Conservation (phyloP, 331 rosid species). For the Pyracantha coccinea region DNA sequence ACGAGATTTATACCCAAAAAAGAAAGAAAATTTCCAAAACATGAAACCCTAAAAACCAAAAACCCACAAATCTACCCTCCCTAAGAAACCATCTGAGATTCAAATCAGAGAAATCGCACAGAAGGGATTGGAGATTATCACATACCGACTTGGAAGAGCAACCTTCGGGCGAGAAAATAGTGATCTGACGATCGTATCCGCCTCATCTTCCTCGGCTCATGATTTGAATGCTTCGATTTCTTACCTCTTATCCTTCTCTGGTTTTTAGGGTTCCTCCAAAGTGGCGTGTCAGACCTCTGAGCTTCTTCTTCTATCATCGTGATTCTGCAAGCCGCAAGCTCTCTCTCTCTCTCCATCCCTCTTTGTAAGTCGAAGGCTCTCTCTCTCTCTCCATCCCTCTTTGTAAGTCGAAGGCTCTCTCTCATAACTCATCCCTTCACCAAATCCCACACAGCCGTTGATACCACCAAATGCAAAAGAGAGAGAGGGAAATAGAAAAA, state of each 20-base stretch:
- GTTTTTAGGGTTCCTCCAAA: not conserved
- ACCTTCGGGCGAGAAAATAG: constrained; percentile 92
- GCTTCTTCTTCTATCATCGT: no score
- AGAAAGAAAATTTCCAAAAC: no score
- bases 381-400: no score
- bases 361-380: no score
- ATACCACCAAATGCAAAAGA: no score
- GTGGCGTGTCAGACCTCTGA: not conserved
- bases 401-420: no score
- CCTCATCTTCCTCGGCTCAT: constrained; percentile 98
- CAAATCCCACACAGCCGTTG: no score
- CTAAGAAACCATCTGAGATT: not conserved
- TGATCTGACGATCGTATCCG: constrained; percentile 76
- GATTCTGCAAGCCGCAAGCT: no score
- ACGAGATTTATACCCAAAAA: no score
- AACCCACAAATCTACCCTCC: not conserved
- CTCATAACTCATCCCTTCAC: no score
- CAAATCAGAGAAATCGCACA: not conserved
- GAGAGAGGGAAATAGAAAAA: no score
- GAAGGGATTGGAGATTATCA: not conserved
- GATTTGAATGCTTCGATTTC: constrained; percentile 2
- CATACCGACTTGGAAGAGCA: constrained; percentile 96
- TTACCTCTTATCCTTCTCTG: not conserved
- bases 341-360: no score
- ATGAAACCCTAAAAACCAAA: not conserved